phyloP scores from a whole-genome alignment of 306 rosid genomes.

The Citrullus amarus region DNA sequence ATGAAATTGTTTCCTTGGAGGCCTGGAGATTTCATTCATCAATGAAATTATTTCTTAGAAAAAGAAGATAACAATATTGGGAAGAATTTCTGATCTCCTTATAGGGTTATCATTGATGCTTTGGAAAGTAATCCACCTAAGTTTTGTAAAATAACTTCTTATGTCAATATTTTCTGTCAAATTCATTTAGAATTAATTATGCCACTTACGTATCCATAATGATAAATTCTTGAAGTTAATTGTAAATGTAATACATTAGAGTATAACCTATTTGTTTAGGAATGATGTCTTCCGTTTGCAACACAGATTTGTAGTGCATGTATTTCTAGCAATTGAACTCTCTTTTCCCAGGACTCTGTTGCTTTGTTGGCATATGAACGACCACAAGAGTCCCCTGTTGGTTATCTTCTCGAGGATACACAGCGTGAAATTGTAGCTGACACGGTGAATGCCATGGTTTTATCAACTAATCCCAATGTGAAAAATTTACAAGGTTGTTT shows the following conservation, averaged over 20 bases:
- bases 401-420: conserved; percentile 69
- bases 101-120: neutral
- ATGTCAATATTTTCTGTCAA: neutral
- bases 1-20: neutral
- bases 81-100: neutral
- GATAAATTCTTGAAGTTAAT: neutral
- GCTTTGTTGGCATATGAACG: conserved; percentile 83
- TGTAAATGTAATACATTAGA: neutral
- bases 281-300: neutral
- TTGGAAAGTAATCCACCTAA: neutral
- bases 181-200: neutral
- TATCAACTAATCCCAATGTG: conserved; percentile 66
- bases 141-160: neutral
- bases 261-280: neutral
- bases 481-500: conserved; percentile 52
- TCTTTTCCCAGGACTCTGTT: conserved; percentile 63
- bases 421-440: conserved; percentile 97
- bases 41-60: neutral
- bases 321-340: neutral
- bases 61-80: neutral
- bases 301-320: neutral
- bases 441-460: conserved; percentile 73
- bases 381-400: conserved; percentile 69
- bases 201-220: neutral
- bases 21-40: no score